Conservation (phyloP, 495 filamentous ascomycete species). For the Aspergillus incahuasiensis region DNA sequence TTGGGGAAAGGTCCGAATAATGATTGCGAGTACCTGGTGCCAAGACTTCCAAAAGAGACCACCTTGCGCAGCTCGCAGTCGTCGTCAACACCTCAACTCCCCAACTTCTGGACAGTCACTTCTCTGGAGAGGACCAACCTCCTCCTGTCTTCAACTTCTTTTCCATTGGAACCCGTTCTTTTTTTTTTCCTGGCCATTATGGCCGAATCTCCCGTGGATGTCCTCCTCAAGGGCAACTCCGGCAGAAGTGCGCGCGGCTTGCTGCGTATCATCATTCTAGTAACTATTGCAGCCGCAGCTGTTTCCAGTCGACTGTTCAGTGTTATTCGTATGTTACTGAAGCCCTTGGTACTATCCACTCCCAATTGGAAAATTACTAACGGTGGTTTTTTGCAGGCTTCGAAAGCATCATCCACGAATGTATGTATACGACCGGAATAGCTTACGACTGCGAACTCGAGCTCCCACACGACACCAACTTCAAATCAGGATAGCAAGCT, state of each 20-base stretch:
- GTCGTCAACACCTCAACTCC: constrained; percentile 36
- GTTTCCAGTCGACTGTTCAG: constrained; percentile 94
- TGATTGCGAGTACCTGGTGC: constrained; percentile 22
- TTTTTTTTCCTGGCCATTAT: constrained; percentile 43
- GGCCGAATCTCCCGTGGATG: constrained; percentile 49
- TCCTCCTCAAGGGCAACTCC: constrained; percentile 62
- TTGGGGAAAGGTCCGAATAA: constrained; percentile 25
- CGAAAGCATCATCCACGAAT: constrained; percentile 99
- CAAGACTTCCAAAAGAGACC: constrained; percentile 42
- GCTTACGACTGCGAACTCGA: neutral
- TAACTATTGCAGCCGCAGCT: constrained; percentile 86
- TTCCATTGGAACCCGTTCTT: constrained; percentile 30
- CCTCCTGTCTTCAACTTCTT: constrained; percentile 23
- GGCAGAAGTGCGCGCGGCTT: constrained; percentile 76
- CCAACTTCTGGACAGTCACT: constrained; percentile 26
- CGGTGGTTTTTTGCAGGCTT: constrained; percentile 57
- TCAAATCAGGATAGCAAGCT: constrained; percentile 16
- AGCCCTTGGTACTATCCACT: neutral
- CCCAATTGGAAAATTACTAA: constrained; percentile 32
- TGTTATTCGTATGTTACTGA: constrained; percentile 73
- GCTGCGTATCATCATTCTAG: constrained; percentile 86
- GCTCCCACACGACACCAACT: neutral
- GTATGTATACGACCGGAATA: constrained; percentile 49
- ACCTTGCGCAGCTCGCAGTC: constrained; percentile 42
- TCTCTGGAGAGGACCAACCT: constrained; percentile 36